Base-by-base conservation (phyloP, 352 stramenopile genomes). In the Globisporangium ultimum region DNA sequence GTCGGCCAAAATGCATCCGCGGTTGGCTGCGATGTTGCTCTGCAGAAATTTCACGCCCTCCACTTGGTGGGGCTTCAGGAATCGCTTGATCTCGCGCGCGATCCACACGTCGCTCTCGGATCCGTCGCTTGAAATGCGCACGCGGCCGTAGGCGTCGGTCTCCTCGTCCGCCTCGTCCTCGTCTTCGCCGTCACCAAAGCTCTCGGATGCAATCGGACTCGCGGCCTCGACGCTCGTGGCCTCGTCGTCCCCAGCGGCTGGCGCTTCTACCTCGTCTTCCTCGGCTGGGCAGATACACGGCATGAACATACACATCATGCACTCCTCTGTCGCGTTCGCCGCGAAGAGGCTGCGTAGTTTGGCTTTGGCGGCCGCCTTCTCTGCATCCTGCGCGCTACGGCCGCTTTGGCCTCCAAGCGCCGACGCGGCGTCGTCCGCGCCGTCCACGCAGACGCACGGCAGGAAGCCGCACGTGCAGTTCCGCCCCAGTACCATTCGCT, bases 1-100 rank as follows among this genome's bases (percentile, higher is more conserved):
- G 68, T 96, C 88, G 22, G 87, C 88, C 17, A 96, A 70, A 42
- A 96, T 93, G 61, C 87, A 96, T 12, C 87, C 87, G 59, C 74
- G 76, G 42, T 75, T 58, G 9, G 69, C 72, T 28, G 41, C 36
- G 24, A 91, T 65, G 53, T 94, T 70, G 3, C 70, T 64, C 55
- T 85, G 67, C 36, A 96, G 52, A 58, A 96, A 96, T 21, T 71
- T 60, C 14, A 93, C 74, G 18, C 87, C 87, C 48, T 87, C 74
- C 3, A 78, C 61, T 64, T 96, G 87, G 51, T 96, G 87, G 12
- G 83, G 81, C 49, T 92, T 92, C 36, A 95, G 64, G 18, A 87
- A 60, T 6, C 71, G 68, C 58, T 89, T 92, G 46, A 95, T 78
- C 61, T 94, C 86, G 18, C 64, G 67, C n/a, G 84, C 78, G 42